Evolutionary conservation across 768 basidiomycete genomes (phyloP), one percentile per base, ranked within the genome.

Genomic region (Chalciporus piperatus): DNA sequence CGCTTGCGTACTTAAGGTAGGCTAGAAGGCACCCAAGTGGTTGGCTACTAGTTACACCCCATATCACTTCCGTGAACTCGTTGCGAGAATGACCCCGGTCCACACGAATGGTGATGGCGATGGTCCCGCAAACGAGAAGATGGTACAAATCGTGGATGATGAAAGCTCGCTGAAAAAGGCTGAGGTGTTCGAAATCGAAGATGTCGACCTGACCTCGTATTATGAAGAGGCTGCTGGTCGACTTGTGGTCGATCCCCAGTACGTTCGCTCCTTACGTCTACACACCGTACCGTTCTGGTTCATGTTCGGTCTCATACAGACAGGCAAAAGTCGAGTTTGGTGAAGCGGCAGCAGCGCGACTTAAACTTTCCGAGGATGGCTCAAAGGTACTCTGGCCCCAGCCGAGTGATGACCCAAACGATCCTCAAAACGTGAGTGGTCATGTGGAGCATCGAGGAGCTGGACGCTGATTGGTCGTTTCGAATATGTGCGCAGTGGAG

Each of bases 201-300:
- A 64, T 4, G 43, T 77, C 11, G 72, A 77, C 51, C 53, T 76
- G 33, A 46, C 62, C 20, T 48, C 63, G 0, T 81, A 79, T 51
- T 82, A 84, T 43, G 82, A 85, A 54, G 63, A 72, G 11, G 69
- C 72, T 52, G 82, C 81, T 1, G 84, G 84, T 10, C 73, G 83
- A 17, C 67, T 85, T 38, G 79, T 85, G 45, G 70, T 86, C 12
- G 83, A 86, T 63, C 83, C 83, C 12, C 67, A 72, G 84, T 82
- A 51, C 19, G 30, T 28, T 19, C 8, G 9, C 8, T 20, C 22
- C 25, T 1, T 13, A 33, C 6, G 40, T 32, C 12, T 25, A 3
- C 3, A 23, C 9, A 6, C 16, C 12, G 30, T 12, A 2, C 8
- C 35, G n/a, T 37, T 37, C 35, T n/a, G 5, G 35, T 14, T 37